A percentile compares a stretch with the other conserved stretches of the same genome.
Evolutionary conservation across 768 basidiomycete genomes (phyloP).

Genomic region (Chalciporus pseudorubinellus): DNA sequence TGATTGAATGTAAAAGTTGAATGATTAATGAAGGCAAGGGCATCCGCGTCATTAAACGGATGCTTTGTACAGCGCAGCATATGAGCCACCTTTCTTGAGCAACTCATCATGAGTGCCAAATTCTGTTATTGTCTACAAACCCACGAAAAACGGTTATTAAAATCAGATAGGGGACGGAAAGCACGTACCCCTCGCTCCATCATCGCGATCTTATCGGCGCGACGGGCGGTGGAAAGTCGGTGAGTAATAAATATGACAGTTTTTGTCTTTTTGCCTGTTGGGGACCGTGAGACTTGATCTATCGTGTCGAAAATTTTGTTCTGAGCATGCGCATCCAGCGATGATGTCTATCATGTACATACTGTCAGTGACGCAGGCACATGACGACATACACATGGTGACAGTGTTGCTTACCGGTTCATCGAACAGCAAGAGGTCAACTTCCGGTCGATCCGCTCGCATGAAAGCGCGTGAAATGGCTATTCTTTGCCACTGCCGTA

Average conservation of each 20-base stretch:
- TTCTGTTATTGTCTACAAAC: constrained; percentile 62
- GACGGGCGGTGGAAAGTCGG: constrained; percentile 73
- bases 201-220: constrained; percentile 85
- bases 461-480: constrained; percentile 87
- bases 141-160: constrained; percentile 23
- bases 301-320: constrained; percentile 78
- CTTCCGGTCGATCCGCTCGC: constrained; percentile 70
- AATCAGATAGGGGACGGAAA: constrained; percentile 7
- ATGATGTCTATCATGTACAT: constrained; percentile 61
- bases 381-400: constrained; percentile 4
- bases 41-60: constrained; percentile 45
- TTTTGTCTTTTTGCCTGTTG: constrained; percentile 56
- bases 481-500: constrained; percentile 76
- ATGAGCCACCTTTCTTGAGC: constrained; percentile 55
- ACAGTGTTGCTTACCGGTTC: constrained; percentile 58
- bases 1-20: constrained; percentile 14
- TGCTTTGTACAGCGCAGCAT: constrained; percentile 68
- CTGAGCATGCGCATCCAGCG: constrained; percentile 77
- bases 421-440: constrained; percentile 81
- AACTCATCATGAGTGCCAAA: constrained; percentile 74
- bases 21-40: constrained; percentile 4
- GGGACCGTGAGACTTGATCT: constrained; percentile 56
- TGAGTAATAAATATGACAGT: constrained; percentile 85
- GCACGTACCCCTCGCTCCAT: constrained; percentile 70
- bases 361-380: background rate